A percentile compares a stretch with the other conserved stretches of the same genome.
Conservation (phyloP, 495 filamentous ascomycete genomes). For the Aspergillus conjunctus region DNA sequence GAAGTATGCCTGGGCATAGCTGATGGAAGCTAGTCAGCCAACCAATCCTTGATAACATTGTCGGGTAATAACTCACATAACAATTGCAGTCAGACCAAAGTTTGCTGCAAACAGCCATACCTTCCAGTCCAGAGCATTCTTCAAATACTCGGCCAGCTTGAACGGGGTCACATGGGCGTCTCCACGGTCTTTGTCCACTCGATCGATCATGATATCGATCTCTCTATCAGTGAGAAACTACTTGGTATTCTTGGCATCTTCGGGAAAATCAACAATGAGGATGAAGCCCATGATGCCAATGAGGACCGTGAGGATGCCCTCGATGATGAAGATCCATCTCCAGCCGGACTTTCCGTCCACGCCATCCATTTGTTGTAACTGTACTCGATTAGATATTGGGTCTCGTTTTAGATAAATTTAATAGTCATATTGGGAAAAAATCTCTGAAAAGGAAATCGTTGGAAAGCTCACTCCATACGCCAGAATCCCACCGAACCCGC, state of each 20-base stretch:
- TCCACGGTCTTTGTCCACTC: slow-evolving; percentile 53
- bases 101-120: slow-evolving; percentile 57
- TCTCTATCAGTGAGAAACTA: slow-evolving; percentile 45
- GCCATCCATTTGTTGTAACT: slow-evolving; percentile 44
- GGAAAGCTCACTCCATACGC: slow-evolving; percentile 56
- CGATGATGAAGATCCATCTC: slow-evolving; percentile 61
- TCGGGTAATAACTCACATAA: slow-evolving; percentile 38
- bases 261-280: slow-evolving; percentile 54
- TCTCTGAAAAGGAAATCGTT: background rate
- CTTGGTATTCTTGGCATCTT: slow-evolving; percentile 42
- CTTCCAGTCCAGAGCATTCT: slow-evolving; percentile 49
- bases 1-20: slow-evolving; percentile 1
- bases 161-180: slow-evolving; percentile 49
- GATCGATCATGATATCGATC: slow-evolving; percentile 50
- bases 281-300: slow-evolving; percentile 43
- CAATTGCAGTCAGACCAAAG: slow-evolving; percentile 33
- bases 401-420: background rate
- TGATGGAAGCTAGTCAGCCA: too few species aligned
- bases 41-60: too few species aligned
- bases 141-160: slow-evolving; percentile 42
- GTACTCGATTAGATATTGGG: background rate
- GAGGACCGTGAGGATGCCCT: slow-evolving; percentile 46
- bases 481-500: slow-evolving; percentile 58
- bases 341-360: slow-evolving; percentile 50
- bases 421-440: background rate